Percentiles rank a stretch among this genome's conserved stretches.
Evolutionary conservation across 2,329 filamentous ascomycete species (phyloP).

Genomic region (Aureobasidium sp.): DNA sequence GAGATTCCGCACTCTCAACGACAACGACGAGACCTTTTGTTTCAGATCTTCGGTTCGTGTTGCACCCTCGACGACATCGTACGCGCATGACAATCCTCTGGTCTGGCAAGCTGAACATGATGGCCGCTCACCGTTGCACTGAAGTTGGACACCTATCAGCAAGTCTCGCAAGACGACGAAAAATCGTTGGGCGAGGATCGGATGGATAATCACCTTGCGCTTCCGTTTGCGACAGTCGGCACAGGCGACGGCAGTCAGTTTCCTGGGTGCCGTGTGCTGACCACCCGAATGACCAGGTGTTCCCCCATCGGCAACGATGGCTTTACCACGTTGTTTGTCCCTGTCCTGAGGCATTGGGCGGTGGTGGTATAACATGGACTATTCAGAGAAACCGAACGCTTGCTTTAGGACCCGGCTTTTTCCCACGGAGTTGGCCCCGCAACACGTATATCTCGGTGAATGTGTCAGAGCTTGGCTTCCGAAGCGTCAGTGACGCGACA

Average conservation of each 20-base stretch:
- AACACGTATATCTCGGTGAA: neutral
- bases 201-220: conserved; percentile 1
- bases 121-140: conserved; percentile 10
- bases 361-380: neutral
- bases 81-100: neutral
- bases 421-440: conserved; percentile 11
- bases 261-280: neutral
- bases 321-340: conserved; percentile 6
- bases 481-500: conserved; percentile 1
- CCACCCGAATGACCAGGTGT: neutral
- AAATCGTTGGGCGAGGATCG: neutral
- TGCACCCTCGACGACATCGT: conserved; percentile 10
- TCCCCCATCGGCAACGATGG: neutral
- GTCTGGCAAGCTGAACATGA: conserved; percentile 7
- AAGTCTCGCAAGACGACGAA: neutral
- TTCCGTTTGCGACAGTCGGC: conserved; percentile 8
- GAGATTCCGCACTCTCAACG: neutral
- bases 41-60: conserved; percentile 7
- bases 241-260: conserved; percentile 11
- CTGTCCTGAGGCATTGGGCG: conserved; percentile 10
- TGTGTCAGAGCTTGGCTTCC: conserved; percentile 2
- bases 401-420: neutral
- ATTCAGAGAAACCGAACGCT: conserved; percentile 1
- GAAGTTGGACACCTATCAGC: neutral
- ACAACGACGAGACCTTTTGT: neutral